A percentile compares a stretch with the other conserved stretches of the same genome.
Evolutionary conservation across 495 filamentous ascomycete genomes (phyloP).

Genomic region (Neurospora sp.): DNA sequence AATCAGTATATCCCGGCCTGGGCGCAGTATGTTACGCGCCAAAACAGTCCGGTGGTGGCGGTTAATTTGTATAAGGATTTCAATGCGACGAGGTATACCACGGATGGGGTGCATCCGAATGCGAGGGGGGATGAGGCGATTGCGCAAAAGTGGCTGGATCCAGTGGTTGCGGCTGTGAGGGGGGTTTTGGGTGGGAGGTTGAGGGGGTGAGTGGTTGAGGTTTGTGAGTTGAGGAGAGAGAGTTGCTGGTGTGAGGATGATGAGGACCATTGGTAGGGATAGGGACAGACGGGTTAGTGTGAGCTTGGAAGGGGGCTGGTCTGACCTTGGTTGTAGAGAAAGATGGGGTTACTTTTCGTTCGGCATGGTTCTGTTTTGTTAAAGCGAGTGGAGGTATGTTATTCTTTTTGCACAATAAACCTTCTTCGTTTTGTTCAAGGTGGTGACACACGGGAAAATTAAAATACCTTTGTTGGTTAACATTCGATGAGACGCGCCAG

Average conservation of each 20-base stretch:
- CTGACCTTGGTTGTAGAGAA: not conserved
- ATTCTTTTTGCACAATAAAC: not conserved
- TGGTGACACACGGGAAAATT: too few relatives aligned
- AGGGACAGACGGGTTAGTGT: too few relatives aligned
- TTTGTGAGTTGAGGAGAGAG: not conserved
- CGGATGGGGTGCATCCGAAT: constrained; percentile 39
- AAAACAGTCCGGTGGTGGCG: constrained; percentile 29
- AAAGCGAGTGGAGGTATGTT: not conserved
- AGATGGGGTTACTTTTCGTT: not conserved
- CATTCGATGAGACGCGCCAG: too few relatives aligned
- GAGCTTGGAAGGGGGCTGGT: not conserved
- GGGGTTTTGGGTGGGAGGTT: not conserved
- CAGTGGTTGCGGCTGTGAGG: constrained; percentile 5
- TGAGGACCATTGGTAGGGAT: too few relatives aligned
- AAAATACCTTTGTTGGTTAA: too few relatives aligned
- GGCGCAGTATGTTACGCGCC: constrained; percentile 23
- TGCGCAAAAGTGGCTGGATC: constrained; percentile 21
- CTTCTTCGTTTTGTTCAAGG: too few relatives aligned
- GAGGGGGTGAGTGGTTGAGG: not conserved
- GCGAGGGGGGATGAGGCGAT: constrained; percentile 28
- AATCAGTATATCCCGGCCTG: constrained; percentile 31
- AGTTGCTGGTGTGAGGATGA: not conserved
- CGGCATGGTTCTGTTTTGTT: not conserved
- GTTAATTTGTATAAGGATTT: constrained; percentile 38
- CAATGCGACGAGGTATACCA: constrained; percentile 18